phyloP scores from a whole-genome alignment of 306 rosid genomes.

The Lablab purpureus region DNA sequence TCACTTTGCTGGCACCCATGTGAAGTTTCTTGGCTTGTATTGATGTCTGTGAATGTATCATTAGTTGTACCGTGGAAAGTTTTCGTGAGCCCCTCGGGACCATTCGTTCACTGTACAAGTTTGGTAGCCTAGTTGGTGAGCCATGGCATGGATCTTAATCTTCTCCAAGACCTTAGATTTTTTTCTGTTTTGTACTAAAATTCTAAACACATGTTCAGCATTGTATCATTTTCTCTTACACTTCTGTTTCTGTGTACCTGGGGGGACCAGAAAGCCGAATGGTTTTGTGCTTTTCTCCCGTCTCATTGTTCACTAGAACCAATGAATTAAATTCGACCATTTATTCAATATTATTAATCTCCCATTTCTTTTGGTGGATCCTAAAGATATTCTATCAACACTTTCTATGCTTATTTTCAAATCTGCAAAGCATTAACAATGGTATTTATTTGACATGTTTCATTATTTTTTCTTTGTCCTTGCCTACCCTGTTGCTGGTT shows the following conservation, averaged over 20 bases:
- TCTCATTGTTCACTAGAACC: neutral
- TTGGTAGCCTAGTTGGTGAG: slow-evolving; percentile 26
- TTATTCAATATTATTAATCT: neutral
- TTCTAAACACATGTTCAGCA: neutral
- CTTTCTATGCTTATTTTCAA: neutral
- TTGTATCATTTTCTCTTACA: neutral
- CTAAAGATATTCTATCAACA: neutral
- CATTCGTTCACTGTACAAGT: slow-evolving; percentile 31
- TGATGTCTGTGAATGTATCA: slow-evolving; percentile 36
- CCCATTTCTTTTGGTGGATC: neutral
- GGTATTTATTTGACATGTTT: neutral
- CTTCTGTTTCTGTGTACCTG: neutral
- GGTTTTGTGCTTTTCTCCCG: slow-evolving; percentile 4
- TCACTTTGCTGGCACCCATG: slow-evolving; percentile 25
- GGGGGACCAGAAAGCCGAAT: slow-evolving; percentile 20
- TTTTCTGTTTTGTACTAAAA: slow-evolving; percentile 18
- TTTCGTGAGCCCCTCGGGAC: slow-evolving; percentile 4
- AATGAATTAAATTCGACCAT: slow-evolving; percentile 1
- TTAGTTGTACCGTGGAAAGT: slow-evolving; percentile 21
- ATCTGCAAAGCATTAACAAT: neutral
- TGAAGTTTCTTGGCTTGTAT: slow-evolving; percentile 19
- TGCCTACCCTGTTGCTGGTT: neutral
- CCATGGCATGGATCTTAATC: slow-evolving; percentile 10
- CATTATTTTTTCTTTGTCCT: neutral
- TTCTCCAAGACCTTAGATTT: neutral